Evolutionary conservation across 345 rosid species (phyloP), one percentile per base, ranked within the genome.

Genomic region (Sonneratia caseolaris): DNA sequence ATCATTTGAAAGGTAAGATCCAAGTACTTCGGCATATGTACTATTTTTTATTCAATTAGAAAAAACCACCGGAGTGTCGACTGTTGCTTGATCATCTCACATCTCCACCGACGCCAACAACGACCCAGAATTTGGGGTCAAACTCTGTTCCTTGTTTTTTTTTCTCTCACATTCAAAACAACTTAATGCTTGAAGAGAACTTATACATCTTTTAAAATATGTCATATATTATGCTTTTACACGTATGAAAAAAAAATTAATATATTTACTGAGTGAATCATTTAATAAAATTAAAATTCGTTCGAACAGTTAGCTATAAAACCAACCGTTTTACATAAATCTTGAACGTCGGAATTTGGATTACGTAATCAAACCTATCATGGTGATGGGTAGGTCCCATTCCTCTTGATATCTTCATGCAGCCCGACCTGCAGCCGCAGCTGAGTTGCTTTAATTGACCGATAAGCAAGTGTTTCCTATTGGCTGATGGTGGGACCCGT

Each of bases 61-160:
- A 43, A 45, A 45, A 45, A 45, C 49, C 49, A 43, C 53, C 70
- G 37, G 18, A 16, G 0, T 0, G 3, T 68, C 14, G 70, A 43
- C 70, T 1, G 70, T 49, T 0, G 53, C 11, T 42, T 11, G 16
- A 68, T 68, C 11, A 11, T 43, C 53, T 12, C 16, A 37, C 53
- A n/a, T 1, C 13, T 27, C 32, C 16, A 36, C 70, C 70, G 37
- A 68, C 70, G 70, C 22, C 49, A 51, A 68, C 55, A 22, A 21
- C 27, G 70, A 22, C 55, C 53, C 55, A 36, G 55, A 40, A 48
- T 37, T 68, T 40, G 51, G 70, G 80, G 81, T 80, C 86, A 82
- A 79, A 59, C 72, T 77, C 77, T 79, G 80, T 78, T 82, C 69
- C 45, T 27, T 32, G 66, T 27, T 27, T 27, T 27, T 27, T 27